Percentiles rank a stretch among this genome's conserved stretches.
These are phyloP conservation scores for Amanita jacksonii DNA, from an alignment of 768 basidiomycete species.

Conservation along the genomic window DNA sequence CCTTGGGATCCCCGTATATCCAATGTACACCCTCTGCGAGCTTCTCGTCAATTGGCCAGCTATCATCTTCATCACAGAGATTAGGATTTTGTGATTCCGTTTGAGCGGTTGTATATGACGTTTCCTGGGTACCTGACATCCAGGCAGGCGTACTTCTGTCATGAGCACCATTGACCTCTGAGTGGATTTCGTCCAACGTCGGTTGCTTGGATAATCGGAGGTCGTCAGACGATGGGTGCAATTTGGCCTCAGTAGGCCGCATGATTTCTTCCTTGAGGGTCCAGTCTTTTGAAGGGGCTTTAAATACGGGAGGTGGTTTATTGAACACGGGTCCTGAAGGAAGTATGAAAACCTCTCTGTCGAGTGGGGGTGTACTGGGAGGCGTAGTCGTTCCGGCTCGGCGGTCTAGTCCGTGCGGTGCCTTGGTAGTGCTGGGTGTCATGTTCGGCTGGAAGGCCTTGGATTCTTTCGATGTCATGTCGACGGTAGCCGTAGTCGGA, in stretches of 20 bases:
- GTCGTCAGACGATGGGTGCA: background rate
- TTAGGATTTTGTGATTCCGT: background rate
- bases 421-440: too few species aligned
- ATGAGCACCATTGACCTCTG: slow-evolving; percentile 43
- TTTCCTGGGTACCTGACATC: slow-evolving; percentile 54
- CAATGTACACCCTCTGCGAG: slow-evolving; percentile 46
- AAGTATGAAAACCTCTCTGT: slow-evolving; percentile 22
- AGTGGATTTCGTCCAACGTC: slow-evolving; percentile 41
- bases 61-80: slow-evolving; percentile 48
- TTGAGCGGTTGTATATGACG: slow-evolving; percentile 31
- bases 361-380: slow-evolving; percentile 43
- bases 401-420: slow-evolving; percentile 7
- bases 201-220: slow-evolving; percentile 34
- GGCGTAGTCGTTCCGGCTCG: slow-evolving; percentile 47
- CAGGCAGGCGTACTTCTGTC: slow-evolving; percentile 37
- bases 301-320: slow-evolving; percentile 43
- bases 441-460: too few species aligned
- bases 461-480: background rate
- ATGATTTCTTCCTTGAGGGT: slow-evolving; percentile 18
- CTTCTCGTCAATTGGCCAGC: slow-evolving; percentile 69
- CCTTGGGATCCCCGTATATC: slow-evolving; percentile 49
- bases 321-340: slow-evolving; percentile 48
- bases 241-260: background rate
- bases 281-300: slow-evolving; percentile 29
- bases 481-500: too few species aligned